These are phyloP conservation scores for Chionographis japonica DNA, from an alignment of 106 monocot species.

Conservation along the genomic window DNA sequence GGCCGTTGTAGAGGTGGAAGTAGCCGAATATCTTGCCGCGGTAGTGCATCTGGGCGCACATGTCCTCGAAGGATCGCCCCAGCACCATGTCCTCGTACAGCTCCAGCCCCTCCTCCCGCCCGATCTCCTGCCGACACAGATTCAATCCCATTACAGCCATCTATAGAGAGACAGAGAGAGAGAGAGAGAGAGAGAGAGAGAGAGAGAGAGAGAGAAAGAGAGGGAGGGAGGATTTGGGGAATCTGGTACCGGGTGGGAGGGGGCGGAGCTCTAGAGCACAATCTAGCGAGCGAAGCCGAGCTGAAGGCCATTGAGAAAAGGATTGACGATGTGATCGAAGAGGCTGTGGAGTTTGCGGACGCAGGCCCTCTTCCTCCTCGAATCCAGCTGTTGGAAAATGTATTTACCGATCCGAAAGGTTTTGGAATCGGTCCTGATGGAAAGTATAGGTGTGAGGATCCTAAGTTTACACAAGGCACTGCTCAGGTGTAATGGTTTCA, in stretches of 20 bases:
- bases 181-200: not conserved
- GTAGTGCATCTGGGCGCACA: conserved; percentile 99
- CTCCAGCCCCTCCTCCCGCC: conserved; percentile 61
- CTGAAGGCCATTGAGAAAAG: conserved; percentile 82
- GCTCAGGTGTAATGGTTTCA: conserved; percentile 65
- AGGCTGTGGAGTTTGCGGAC: conserved; percentile 92
- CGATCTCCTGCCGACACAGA: conserved; percentile 40
- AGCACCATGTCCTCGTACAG: conserved; percentile 96
- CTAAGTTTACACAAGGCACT: conserved; percentile 79
- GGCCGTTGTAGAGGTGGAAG: conserved; percentile 96
- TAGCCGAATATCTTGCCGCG: conserved; percentile 97
- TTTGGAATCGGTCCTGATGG: conserved; percentile 98
- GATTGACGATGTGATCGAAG: conserved; percentile 77
- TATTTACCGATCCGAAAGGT: conserved; percentile 91
- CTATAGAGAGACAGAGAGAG: not conserved
- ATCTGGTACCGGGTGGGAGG: conserved; percentile 20
- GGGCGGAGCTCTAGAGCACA: conserved; percentile 39
- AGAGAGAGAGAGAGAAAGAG: too few relatives aligned
- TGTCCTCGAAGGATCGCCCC: conserved; percentile 87
- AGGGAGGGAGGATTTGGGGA: not conserved
- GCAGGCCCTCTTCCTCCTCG: conserved; percentile 74
- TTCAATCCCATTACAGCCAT: not conserved
- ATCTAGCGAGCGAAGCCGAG: conserved; percentile 70
- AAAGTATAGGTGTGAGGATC: conserved; percentile 93
- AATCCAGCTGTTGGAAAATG: conserved; percentile 90